These are phyloP conservation scores for Aspergillus sp. DNA, from an alignment of 2,329 filamentous ascomycete species.

Conservation along the genomic window DNA sequence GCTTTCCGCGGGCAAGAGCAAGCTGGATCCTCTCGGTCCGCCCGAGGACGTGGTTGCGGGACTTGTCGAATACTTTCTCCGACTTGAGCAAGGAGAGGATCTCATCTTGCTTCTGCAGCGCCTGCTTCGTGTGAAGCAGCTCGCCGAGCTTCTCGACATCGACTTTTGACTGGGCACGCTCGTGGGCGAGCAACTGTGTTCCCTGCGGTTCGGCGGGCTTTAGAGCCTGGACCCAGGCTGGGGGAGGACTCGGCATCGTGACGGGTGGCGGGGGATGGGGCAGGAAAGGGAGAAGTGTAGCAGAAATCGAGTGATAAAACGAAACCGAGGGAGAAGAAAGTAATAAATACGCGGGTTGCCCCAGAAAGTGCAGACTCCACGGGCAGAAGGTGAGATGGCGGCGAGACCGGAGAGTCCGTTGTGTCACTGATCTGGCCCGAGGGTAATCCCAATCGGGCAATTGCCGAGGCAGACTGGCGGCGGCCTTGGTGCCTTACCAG, in stretches of 20 bases:
- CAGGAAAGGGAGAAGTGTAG: background rate
- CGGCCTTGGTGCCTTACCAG: background rate
- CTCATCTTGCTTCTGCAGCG: conserved; percentile 59
- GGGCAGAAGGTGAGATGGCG: background rate
- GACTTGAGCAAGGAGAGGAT: conserved; percentile 65
- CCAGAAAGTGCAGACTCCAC: conserved; percentile 1
- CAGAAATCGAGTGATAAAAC: background rate
- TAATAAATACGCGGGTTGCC: conserved; percentile 5
- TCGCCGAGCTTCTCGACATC: conserved; percentile 66
- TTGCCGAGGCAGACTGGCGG: background rate
- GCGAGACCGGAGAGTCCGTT: background rate
- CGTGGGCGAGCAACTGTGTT: conserved; percentile 65
- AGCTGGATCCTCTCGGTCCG: conserved; percentile 68
- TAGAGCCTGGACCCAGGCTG: conserved; percentile 66
- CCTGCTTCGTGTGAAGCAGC: conserved; percentile 68
- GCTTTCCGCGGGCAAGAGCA: conserved; percentile 69
- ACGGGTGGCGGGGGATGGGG: background rate
- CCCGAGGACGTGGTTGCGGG: conserved; percentile 72
- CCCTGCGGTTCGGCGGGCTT: conserved; percentile 68
- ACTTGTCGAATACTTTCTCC: conserved; percentile 75
- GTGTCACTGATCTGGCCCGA: background rate
- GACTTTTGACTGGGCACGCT: conserved; percentile 67
- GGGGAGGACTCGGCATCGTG: conserved; percentile 45
- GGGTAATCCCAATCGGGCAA: background rate
- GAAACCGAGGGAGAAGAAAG: background rate